Evolutionary conservation across 176 grass and related monocot genomes (phyloP).

Genomic region (Alopecurus myosuroides): DNA sequence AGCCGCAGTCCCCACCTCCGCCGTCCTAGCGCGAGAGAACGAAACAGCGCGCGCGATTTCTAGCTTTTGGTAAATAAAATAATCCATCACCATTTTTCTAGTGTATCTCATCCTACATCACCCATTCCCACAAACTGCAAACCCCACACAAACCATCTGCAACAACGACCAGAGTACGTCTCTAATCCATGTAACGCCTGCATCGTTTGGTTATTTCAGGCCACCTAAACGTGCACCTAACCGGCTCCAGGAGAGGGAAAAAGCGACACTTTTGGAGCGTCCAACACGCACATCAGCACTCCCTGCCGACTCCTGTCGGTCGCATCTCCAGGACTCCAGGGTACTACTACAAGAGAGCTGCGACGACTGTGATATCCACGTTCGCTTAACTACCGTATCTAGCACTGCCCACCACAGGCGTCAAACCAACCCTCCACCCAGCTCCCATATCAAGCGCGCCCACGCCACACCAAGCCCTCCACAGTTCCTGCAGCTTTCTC

Average conservation of each 20-base stretch:
- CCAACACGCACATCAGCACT: background rate
- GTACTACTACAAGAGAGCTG: background rate
- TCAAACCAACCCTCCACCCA: slow-evolving; percentile 24
- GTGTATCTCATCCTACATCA: background rate
- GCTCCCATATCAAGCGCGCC: background rate
- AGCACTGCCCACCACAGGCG: background rate
- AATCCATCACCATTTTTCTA: too few relatives aligned
- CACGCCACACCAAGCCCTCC: background rate
- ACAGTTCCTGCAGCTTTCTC: background rate
- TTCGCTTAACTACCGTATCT: slow-evolving; percentile 40
- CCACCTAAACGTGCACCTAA: slow-evolving; percentile 14
- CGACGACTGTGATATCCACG: background rate
- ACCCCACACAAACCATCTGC: background rate
- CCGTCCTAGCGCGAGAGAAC: too few relatives aligned
- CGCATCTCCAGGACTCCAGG: background rate
- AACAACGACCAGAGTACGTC: background rate
- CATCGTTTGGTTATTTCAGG: slow-evolving; percentile 13
- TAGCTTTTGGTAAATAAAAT: too few relatives aligned
- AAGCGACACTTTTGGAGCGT: background rate
- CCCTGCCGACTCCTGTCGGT: background rate
- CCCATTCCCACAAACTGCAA: background rate
- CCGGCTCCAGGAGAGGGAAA: background rate
- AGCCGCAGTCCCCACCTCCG: too few relatives aligned
- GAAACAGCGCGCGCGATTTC: too few relatives aligned
- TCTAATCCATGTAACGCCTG: background rate